Evolutionary conservation across 2,329 filamentous ascomycete genomes (phyloP), one percentile per base, ranked within the genome.

Genomic region (Scedosporium aurantiacum): DNA sequence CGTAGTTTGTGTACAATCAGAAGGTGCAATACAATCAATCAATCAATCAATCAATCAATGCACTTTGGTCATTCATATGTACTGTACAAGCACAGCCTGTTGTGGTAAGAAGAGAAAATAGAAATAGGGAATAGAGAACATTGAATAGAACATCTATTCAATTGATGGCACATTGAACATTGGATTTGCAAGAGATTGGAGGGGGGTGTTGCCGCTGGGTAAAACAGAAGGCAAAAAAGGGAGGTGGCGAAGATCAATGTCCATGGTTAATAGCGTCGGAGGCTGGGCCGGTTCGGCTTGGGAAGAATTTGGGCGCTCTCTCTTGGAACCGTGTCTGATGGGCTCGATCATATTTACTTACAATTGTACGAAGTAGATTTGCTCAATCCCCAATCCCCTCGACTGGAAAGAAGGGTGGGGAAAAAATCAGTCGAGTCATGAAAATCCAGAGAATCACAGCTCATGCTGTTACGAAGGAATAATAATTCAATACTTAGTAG

Each of bases 221-320:
- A 54, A 54, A 54, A 54, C 50, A 54, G 50, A 23, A 54, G 50
- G 50, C 32, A 37, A 27, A 27, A 54, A 54, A 54, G 50, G 50
- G 50, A 54, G 50, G 50, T 54, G 50, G 50, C 50, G 50, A 54
- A 54, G 50, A 54, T 54, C 50, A 37, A 37, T 37, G n/a, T 37
- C 43, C 50, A 54, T 27, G 50, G 50, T 54, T 27, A 54, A 54
- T 27, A 23, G 50, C n/a, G 50, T 25, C 50, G 50, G 50, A 54
- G 50, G 50, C 50, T 54, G 50, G 50, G 50, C 50, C 23, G 50
- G 50, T 27, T 54, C 50, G 21, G 50, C 18, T 23, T 14, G 23
- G 18, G 18, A 14, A 23, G 50, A n/a, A 54, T 23, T 54, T 54
- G 50, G 50, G 50, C 21, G 23, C 23, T 5, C 50, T 10, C 21